Evolutionary conservation across 345 rosid genomes (phyloP).

Genomic region (Ailanthus altissimus): DNA sequence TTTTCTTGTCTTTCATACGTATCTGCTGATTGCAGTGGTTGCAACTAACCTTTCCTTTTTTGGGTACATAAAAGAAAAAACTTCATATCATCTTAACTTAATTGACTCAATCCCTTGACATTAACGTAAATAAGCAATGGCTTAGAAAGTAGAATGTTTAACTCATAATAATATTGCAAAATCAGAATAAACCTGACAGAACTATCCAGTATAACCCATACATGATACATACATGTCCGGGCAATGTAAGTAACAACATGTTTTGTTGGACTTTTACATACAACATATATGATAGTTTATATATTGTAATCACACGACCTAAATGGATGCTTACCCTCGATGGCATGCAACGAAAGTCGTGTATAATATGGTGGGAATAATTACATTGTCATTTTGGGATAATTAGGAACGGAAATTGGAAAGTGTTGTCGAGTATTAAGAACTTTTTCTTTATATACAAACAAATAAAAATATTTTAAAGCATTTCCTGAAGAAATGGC

Average conservation of each 20-base stretch:
- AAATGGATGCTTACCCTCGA: not conserved
- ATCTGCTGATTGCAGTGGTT: not conserved
- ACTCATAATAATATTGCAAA: not conserved
- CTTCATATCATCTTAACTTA: not conserved
- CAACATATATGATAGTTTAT: not conserved
- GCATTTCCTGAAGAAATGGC: no score
- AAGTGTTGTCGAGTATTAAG: no score
- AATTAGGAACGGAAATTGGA: not conserved
- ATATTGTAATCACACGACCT: not conserved
- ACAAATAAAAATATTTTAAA: no score
- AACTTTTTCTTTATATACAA: no score
- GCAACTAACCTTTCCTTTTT: not conserved
- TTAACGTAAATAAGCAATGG: not conserved
- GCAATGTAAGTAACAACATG: constrained; percentile 17
- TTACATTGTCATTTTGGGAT: not conserved
- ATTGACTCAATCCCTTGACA: not conserved
- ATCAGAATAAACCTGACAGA: constrained; percentile 3
- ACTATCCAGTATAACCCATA: not conserved
- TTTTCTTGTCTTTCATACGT: no score
- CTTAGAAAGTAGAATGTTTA: not conserved
- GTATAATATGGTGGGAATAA: constrained; percentile 1
- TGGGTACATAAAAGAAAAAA: not conserved
- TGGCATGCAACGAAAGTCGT: not conserved
- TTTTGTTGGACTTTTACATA: constrained; percentile 2
- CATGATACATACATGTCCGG: constrained; percentile 18